phyloP scores from a whole-genome alignment of 1,139 yeast species.

The Saccharomyces hybrid region DNA sequence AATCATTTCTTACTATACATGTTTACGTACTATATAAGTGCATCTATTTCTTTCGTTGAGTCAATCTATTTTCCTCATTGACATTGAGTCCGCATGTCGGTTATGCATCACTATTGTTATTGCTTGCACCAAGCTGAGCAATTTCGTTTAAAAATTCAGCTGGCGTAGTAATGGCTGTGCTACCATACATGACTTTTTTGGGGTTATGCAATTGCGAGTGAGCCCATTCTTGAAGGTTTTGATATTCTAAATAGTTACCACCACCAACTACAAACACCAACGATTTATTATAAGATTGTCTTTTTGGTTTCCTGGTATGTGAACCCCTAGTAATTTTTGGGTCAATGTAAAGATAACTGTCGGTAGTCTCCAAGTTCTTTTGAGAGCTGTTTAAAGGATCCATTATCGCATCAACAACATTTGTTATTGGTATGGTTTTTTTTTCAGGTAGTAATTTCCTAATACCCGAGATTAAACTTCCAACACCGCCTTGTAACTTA shows the following conservation, averaged over 20 bases:
- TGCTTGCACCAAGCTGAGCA: slow-evolving; percentile 39
- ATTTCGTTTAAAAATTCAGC: slow-evolving; percentile 68
- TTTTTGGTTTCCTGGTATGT: slow-evolving; percentile 79
- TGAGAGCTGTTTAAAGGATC: slow-evolving; percentile 64
- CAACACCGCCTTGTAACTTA: slow-evolving; percentile 65
- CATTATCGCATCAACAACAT: slow-evolving; percentile 83
- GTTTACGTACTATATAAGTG: not conserved
- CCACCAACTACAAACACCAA: slow-evolving; percentile 93
- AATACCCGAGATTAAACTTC: slow-evolving; percentile 79
- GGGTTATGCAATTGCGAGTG: slow-evolving; percentile 34
- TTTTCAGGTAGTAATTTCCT: slow-evolving; percentile 82
- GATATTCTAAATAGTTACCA: slow-evolving; percentile 89
- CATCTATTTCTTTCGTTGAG: not conserved
- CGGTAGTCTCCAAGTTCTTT: slow-evolving; percentile 61
- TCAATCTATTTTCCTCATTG: no score
- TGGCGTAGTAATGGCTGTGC: slow-evolving; percentile 76
- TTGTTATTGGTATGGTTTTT: slow-evolving; percentile 80
- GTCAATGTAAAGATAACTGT: slow-evolving; percentile 83
- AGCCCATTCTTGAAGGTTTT: slow-evolving; percentile 88
- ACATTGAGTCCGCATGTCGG: not conserved
- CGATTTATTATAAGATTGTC: slow-evolving; percentile 73
- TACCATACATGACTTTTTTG: slow-evolving; percentile 69
- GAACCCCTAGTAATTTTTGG: slow-evolving; percentile 83
- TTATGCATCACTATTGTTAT: slow-evolving; percentile 1
- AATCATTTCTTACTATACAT: not conserved